Conservation (phyloP, 2,329 filamentous ascomycete species). For the Nannizzia gypsea region DNA sequence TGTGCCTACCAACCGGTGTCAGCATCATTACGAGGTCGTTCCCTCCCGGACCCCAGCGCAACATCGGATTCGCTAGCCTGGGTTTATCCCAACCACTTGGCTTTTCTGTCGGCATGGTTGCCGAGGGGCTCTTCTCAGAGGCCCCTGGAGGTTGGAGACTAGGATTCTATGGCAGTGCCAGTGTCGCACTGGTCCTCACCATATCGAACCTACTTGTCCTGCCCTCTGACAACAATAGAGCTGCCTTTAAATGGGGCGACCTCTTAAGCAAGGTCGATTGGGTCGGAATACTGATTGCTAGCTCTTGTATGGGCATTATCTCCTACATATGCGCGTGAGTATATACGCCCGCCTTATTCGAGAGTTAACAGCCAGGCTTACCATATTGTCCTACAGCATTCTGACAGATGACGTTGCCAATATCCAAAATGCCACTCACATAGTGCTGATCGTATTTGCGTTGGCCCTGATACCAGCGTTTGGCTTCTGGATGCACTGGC, state of each 20-base stretch:
- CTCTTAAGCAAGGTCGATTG: slow-evolving; percentile 39
- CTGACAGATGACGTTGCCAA: slow-evolving; percentile 10
- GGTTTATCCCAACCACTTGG: slow-evolving; percentile 41
- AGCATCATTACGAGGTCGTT: slow-evolving; percentile 38
- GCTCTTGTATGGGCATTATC: slow-evolving; percentile 38
- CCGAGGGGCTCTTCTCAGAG: slow-evolving; percentile 41
- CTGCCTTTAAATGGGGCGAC: slow-evolving; percentile 7
- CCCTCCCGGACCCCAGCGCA: slow-evolving; percentile 34
- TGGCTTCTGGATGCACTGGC: slow-evolving; percentile 43
- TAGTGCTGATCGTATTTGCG: slow-evolving; percentile 8
- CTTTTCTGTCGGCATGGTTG: slow-evolving; percentile 37
- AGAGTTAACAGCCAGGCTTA: background rate
- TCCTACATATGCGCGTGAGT: slow-evolving; percentile 41
- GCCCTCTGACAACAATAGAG: slow-evolving; percentile 4
- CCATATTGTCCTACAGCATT: background rate
- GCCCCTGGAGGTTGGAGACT: slow-evolving; percentile 41
- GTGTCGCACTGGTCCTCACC: slow-evolving; percentile 22
- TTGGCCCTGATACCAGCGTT: slow-evolving; percentile 35
- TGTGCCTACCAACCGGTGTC: slow-evolving; percentile 38
- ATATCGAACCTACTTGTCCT: slow-evolving; percentile 5
- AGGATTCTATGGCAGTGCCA: slow-evolving; percentile 40
- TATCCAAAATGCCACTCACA: slow-evolving; percentile 3
- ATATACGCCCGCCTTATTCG: background rate
- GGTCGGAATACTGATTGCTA: slow-evolving; percentile 39
- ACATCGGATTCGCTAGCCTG: slow-evolving; percentile 40